These are phyloP conservation scores for Colletotrichum gloeosporioides DNA, from an alignment of 2,329 filamentous ascomycete genomes.

Conservation along the genomic window DNA sequence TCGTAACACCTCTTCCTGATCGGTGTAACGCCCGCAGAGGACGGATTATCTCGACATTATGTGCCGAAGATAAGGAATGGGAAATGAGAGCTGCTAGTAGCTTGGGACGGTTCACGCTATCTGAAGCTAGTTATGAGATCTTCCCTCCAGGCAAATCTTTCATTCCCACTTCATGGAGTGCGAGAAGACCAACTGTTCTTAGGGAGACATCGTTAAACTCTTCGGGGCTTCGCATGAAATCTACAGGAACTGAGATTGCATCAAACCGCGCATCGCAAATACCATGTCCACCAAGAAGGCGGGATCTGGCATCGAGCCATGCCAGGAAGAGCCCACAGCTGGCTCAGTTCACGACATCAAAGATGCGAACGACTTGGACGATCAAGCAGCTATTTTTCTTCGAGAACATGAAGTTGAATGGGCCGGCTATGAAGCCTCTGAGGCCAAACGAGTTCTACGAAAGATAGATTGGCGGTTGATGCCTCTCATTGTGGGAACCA, in stretches of 20 bases:
- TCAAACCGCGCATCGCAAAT: neutral
- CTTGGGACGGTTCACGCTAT: neutral
- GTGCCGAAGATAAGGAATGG: neutral
- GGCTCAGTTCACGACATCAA: neutral
- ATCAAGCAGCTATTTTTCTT: neutral
- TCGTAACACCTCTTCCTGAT: neutral
- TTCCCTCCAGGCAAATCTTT: neutral
- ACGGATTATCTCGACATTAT: neutral
- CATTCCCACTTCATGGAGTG: neutral
- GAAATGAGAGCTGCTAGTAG: neutral
- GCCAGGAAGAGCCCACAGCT: neutral
- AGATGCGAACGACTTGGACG: neutral
- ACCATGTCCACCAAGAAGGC: neutral
- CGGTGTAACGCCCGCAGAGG: neutral
- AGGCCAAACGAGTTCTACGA: neutral
- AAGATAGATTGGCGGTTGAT: conserved; percentile 15
- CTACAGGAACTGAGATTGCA: neutral
- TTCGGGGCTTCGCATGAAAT: neutral
- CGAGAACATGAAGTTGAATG: neutral
- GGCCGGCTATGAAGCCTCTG: neutral
- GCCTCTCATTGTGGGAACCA: conserved; percentile 1
- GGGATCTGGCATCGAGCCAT: neutral
- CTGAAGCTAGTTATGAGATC: neutral
- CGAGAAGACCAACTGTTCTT: neutral
- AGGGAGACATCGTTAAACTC: neutral